phyloP scores from a whole-genome alignment of 1,139 yeast species.

The Pichia sp. region DNA sequence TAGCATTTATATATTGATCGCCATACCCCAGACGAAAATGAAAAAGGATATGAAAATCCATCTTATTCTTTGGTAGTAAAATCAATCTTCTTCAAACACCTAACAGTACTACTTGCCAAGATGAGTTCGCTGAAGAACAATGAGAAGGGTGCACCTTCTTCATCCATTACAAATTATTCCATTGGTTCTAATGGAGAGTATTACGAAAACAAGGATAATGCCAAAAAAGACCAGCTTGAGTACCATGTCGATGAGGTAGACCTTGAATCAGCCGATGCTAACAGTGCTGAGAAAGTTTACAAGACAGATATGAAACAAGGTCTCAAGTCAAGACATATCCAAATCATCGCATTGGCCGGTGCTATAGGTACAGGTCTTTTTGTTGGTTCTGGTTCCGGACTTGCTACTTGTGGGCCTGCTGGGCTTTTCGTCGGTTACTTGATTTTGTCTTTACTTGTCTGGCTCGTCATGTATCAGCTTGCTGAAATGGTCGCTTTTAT shows the following conservation, averaged over 20 bases:
- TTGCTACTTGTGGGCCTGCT: constrained; percentile 49
- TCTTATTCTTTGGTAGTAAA: too few species aligned
- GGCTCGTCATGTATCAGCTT: constrained; percentile 52
- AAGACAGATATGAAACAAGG: constrained; percentile 12
- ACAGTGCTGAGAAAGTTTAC: neutral
- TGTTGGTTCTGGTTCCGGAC: constrained; percentile 48
- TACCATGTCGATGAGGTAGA: constrained; percentile 1
- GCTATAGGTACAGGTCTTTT: constrained; percentile 72
- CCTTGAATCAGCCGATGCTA: neutral
- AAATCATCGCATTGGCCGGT: constrained; percentile 76
- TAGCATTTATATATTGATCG: too few species aligned
- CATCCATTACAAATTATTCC: neutral
- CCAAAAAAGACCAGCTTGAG: neutral
- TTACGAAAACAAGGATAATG: neutral
- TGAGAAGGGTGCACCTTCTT: neutral
- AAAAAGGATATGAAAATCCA: too few species aligned
- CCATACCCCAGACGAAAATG: too few species aligned
- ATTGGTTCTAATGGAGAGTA: neutral
- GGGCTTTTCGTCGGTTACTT: constrained; percentile 44
- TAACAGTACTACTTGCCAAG: neutral
- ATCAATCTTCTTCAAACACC: too few species aligned
- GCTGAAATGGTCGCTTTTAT: constrained; percentile 63
- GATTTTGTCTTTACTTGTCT: constrained; percentile 49
- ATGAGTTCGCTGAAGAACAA: neutral
- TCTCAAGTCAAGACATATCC: constrained; percentile 44